These are phyloP conservation scores for Rhodamnia argentea DNA, from an alignment of 345 rosid species.

Conservation along the genomic window DNA sequence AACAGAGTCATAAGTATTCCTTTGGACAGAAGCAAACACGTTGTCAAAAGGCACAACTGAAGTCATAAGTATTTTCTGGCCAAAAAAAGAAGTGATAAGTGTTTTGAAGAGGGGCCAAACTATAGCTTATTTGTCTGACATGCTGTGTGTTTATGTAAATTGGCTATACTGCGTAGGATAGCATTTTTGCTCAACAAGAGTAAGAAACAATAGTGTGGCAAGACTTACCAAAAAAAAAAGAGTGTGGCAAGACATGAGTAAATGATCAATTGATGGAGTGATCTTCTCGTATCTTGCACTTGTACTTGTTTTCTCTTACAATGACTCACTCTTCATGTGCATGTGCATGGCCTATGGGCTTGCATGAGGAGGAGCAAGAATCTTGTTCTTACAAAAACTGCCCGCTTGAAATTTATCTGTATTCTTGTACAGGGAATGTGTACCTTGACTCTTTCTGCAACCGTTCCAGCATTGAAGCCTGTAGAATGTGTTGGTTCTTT, in stretches of 20 bases:
- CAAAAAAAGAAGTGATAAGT: not conserved
- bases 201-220: not conserved
- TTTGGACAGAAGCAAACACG: not conserved
- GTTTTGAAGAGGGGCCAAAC: not conserved
- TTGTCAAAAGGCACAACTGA: not conserved
- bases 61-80: not conserved
- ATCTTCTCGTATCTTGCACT: not conserved
- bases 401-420: not conserved
- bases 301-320: not conserved
- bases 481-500: constrained; percentile 41
- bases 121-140: not conserved
- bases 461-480: constrained; percentile 60
- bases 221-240: no score
- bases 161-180: not conserved
- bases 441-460: constrained; percentile 75
- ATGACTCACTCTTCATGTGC: not conserved
- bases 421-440: constrained; percentile 61
- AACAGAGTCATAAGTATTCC: not conserved
- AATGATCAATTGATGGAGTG: not conserved
- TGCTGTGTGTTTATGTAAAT: not conserved
- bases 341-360: not conserved
- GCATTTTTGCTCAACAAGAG: not conserved
- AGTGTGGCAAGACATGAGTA: not conserved
- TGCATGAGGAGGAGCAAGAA: not conserved
- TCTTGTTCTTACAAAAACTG: not conserved